Evolutionary conservation across 768 basidiomycete species (phyloP).

Genomic region (Trametes gibbosa): DNA sequence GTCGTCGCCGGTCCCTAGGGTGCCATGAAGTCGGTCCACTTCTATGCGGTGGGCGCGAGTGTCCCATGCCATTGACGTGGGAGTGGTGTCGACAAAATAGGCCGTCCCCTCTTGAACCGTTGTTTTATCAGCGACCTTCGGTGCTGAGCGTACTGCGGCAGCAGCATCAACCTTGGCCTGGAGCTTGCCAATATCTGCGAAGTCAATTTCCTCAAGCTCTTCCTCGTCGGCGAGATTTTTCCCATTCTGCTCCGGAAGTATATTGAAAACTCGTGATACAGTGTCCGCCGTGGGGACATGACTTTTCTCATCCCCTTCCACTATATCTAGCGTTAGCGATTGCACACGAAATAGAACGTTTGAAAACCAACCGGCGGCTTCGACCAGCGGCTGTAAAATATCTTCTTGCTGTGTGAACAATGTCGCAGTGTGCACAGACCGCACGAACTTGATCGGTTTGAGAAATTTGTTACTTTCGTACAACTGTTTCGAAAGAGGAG

Average conservation of each 20-base stretch:
- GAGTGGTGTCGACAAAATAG: slow-evolving; percentile 35
- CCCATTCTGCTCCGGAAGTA: slow-evolving; percentile 1
- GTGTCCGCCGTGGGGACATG: slow-evolving; percentile 71
- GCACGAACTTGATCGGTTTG: slow-evolving; percentile 69
- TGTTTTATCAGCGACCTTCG: slow-evolving; percentile 1
- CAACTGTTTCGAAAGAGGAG: slow-evolving; percentile 54
- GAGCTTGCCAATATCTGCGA: slow-evolving; percentile 54
- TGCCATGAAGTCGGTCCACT: slow-evolving; percentile 13
- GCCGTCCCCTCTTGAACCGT: slow-evolving; percentile 35
- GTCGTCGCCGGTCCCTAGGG: slow-evolving; percentile 6
- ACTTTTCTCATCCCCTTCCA: slow-evolving; percentile 44
- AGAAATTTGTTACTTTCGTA: slow-evolving; percentile 59
- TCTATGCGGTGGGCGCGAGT: not conserved
- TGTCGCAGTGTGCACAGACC: slow-evolving; percentile 47
- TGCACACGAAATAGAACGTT: not conserved
- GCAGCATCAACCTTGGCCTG: slow-evolving; percentile 39
- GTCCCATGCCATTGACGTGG: not conserved
- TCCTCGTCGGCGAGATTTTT: slow-evolving; percentile 12
- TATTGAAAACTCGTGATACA: slow-evolving; percentile 61
- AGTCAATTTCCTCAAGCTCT: slow-evolving; percentile 49
- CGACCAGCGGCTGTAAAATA: slow-evolving; percentile 50
- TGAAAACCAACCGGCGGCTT: slow-evolving; percentile 45
- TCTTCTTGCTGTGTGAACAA: slow-evolving; percentile 60
- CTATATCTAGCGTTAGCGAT: slow-evolving; percentile 29
- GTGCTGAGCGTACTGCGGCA: not conserved